Evolutionary conservation across 352 stramenopile species (phyloP), one percentile per base, ranked within the genome.

Genomic region (Aphanomyces euteiches): DNA sequence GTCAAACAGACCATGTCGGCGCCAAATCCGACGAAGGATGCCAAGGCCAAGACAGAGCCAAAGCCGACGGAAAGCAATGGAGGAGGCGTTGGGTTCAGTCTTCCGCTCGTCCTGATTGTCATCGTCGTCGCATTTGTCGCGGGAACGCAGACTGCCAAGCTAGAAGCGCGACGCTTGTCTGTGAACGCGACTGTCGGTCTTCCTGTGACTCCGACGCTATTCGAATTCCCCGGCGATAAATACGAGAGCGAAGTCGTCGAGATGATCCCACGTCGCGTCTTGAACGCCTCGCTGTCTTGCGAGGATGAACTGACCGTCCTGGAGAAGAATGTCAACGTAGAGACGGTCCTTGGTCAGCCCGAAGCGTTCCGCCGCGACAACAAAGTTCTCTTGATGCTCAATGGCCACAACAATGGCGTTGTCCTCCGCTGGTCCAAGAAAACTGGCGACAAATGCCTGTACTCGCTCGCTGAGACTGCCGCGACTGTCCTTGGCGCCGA

Each of bases 341-440:
- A 81, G 58, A 60, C 67, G 3, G 81, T 77, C 28, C 50, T 88
- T 50, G 73, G 53, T 15, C 68, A 67, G 13, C 57, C 75, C 4
- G 56, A 75, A 7, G 56, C 78, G 60, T 69, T 90, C 34, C 79
- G 75, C 58, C 53, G 61, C 0, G 68, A 78, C 5, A 53, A 72
- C 17, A 75, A 73, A 39, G 80, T 89, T 53, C 88, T 92, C 43
- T 74, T 92, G 61, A 85, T 87, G 78, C 77, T 90, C 40, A 92
- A 90, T 45, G 82, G 84, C 34, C 56, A 87, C 53, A 85, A 90
- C 67, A 75, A 87, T 15, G 83, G 81, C 36, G 6, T 89, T 2
- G 78, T 76, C 53, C 39, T 89, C 41, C 69, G 72, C 6, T 92
- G 75, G 79, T 47, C 50, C 2, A 61, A 69, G 13, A 67, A 78